These are phyloP conservation scores for Pneumocystis carinii DNA, from an alignment of 1,139 yeast genomes.

Conservation along the genomic window DNA sequence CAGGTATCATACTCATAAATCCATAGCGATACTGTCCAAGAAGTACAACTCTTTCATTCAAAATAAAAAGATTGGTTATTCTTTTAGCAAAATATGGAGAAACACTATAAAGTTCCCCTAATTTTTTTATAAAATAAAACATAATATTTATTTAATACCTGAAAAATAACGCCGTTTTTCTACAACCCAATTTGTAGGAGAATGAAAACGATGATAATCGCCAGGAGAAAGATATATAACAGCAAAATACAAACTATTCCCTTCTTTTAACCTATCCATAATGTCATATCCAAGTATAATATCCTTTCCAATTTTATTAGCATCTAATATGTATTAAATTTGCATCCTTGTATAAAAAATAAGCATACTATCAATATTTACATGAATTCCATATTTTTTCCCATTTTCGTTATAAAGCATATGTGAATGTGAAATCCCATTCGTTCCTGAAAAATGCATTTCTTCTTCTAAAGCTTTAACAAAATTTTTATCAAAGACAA, in stretches of 20 bases:
- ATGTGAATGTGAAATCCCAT: slow-evolving; percentile 58
- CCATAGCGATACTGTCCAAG: slow-evolving; percentile 96
- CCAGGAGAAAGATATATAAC: slow-evolving; percentile 97
- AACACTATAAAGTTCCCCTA: slow-evolving; percentile 66
- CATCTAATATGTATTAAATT: slow-evolving; percentile 12
- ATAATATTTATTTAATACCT: slow-evolving; percentile 29
- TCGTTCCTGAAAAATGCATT: slow-evolving; percentile 60
- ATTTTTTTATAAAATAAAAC: background rate
- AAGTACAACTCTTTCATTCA: slow-evolving; percentile 89
- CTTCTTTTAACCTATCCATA: slow-evolving; percentile 17
- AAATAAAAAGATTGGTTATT: slow-evolving; percentile 69
- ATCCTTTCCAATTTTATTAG: slow-evolving; percentile 8
- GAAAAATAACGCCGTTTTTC: slow-evolving; percentile 87
- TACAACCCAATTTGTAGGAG: slow-evolving; percentile 93
- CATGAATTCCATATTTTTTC: slow-evolving; percentile 11
- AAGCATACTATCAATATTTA: background rate
- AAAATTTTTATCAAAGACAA: slow-evolving; percentile 13
- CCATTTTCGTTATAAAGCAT: slow-evolving; percentile 45
- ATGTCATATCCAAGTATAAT: slow-evolving; percentile 9
- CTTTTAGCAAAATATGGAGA: slow-evolving; percentile 92
- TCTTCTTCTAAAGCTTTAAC: background rate
- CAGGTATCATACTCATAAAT: slow-evolving; percentile 96
- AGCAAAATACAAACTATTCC: slow-evolving; percentile 63
- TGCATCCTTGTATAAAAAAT: background rate
- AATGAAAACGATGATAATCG: slow-evolving; percentile 92